phyloP scores from a whole-genome alignment of 2,329 filamentous ascomycete genomes.

The Ophiostoma novo-ulmi region DNA sequence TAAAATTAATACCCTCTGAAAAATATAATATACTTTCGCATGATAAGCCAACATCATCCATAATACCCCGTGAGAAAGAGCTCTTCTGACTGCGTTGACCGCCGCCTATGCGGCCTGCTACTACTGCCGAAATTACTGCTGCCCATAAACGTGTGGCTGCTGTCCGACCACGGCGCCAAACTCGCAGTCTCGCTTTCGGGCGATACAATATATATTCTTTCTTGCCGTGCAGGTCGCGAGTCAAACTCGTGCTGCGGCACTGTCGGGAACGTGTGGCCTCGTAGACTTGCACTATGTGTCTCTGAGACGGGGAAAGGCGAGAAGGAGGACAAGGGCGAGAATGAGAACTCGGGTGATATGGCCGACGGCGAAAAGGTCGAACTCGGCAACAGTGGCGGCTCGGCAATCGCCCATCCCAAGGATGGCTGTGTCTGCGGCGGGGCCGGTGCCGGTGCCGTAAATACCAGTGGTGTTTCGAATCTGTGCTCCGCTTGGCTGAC shows the following conservation, averaged over 20 bases:
- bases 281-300: neutral
- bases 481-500: neutral
- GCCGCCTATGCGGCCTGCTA: neutral
- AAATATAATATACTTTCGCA: neutral
- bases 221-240: neutral
- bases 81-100: constrained; percentile 42
- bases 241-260: neutral
- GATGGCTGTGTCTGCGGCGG: constrained; percentile 6
- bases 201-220: constrained; percentile 13
- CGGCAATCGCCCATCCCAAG: neutral
- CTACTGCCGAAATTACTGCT: neutral
- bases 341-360: neutral
- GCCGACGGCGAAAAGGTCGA: constrained; percentile 15
- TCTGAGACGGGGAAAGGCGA: neutral
- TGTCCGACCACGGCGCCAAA: constrained; percentile 27
- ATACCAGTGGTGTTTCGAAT: neutral
- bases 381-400: neutral
- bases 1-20: constrained; percentile 17
- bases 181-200: constrained; percentile 26
- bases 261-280: neutral
- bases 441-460: neutral
- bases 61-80: constrained; percentile 32
- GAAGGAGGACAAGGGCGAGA: neutral
- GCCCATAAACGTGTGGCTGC: neutral
- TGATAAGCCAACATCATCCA: neutral